These are phyloP conservation scores for Cyclostephanos invisitatus DNA, from an alignment of 108 stramenopile species.

Conservation along the genomic window DNA sequence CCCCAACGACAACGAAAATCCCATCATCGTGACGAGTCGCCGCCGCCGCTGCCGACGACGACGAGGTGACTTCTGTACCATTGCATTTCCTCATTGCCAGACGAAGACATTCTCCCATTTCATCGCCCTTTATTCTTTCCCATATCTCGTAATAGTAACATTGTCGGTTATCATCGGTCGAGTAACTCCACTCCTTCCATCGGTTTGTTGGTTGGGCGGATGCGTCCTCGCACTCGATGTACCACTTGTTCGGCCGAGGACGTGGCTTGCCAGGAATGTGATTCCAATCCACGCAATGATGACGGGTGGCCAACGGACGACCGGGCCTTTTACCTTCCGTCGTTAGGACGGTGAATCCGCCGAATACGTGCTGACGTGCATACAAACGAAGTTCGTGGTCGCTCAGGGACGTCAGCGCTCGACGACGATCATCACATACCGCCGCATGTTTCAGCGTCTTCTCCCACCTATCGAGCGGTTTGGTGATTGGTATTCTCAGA, in stretches of 20 bases:
- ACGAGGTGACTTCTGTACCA: neutral
- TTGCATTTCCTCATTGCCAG: slow-evolving; percentile 57
- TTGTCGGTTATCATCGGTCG: slow-evolving; percentile 75
- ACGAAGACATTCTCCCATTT: slow-evolving; percentile 31
- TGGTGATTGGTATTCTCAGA: slow-evolving; percentile 74
- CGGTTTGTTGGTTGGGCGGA: slow-evolving; percentile 16
- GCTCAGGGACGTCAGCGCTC: slow-evolving; percentile 46
- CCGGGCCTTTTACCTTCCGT: slow-evolving; percentile 7
- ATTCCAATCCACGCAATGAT: slow-evolving; percentile 94
- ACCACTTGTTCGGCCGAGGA: slow-evolving; percentile 90
- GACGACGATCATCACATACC: slow-evolving; percentile 10
- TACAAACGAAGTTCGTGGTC: slow-evolving; percentile 68
- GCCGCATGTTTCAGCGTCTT: slow-evolving; percentile 1
- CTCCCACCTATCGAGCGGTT: slow-evolving; percentile 41
- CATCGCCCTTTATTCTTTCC: slow-evolving; percentile 63
- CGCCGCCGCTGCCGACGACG: slow-evolving; percentile 5
- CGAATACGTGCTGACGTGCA: slow-evolving; percentile 90
- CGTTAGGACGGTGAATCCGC: slow-evolving; percentile 61
- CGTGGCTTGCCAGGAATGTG: slow-evolving; percentile 63
- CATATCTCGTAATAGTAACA: slow-evolving; percentile 87
- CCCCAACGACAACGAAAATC: slow-evolving; percentile 63
- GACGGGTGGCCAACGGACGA: slow-evolving; percentile 62
- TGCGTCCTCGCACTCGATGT: slow-evolving; percentile 56
- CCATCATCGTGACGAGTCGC: slow-evolving; percentile 45
- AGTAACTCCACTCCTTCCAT: slow-evolving; percentile 87